A percentile compares a stretch with the other conserved stretches of the same genome.
Conservation (phyloP, 352 stramenopile genomes). For the Globisporangium apiculatum region DNA sequence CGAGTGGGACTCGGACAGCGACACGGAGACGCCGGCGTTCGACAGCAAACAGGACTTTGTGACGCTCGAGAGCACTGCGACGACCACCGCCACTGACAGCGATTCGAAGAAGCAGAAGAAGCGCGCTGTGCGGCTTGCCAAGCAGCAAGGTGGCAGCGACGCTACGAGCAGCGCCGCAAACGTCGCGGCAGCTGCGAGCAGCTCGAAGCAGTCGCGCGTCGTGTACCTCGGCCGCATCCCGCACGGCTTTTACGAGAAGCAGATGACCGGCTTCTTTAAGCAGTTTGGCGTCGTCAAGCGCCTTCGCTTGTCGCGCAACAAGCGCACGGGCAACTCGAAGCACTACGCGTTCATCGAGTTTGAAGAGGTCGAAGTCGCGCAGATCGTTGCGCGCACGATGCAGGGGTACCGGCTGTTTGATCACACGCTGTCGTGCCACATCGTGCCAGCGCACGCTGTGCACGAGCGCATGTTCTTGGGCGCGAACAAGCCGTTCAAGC, state of each 20-base stretch:
- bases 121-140: conserved; percentile 25
- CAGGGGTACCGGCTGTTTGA: conserved; percentile 93
- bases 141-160: conserved; percentile 18
- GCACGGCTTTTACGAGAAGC: conserved; percentile 94
- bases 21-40: conserved; percentile 40
- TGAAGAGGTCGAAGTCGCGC: conserved; percentile 86
- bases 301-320: conserved; percentile 92
- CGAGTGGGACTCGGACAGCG: conserved; percentile 84
- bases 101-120: conserved; percentile 37
- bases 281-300: conserved; percentile 93
- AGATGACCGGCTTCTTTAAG: conserved; percentile 94
- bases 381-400: conserved; percentile 93
- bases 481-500: conserved; percentile 80
- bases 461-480: conserved; percentile 86
- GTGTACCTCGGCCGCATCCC: conserved; percentile 97
- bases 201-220: conserved; percentile 68
- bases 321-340: conserved; percentile 91
- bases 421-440: conserved; percentile 91
- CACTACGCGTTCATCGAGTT: conserved; percentile 98
- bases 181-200: conserved; percentile 15
- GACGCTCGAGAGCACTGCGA: conserved; percentile 23
- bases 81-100: neutral
- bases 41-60: conserved; percentile 50
- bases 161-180: conserved; percentile 5
- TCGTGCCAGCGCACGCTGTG: conserved; percentile 83